Evolutionary conservation across 768 basidiomycete genomes (phyloP).

Genomic region (Dentipellis fragilis): DNA sequence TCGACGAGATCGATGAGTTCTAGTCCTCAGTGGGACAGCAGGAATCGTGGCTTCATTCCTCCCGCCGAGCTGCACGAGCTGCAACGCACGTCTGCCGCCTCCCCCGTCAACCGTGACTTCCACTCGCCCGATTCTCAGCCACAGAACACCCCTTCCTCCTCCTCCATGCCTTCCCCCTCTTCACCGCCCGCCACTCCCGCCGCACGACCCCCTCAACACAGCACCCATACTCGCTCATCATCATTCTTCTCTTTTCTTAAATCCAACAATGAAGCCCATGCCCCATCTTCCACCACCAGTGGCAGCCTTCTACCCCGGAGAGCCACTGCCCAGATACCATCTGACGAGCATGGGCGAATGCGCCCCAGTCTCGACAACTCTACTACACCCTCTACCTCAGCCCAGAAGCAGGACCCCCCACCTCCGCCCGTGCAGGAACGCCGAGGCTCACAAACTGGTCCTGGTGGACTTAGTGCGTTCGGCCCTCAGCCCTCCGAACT

Average conservation of each 20-base stretch:
- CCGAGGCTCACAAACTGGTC: background rate
- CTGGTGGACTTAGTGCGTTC: background rate
- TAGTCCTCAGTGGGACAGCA: conserved; percentile 27
- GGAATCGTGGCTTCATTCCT: conserved; percentile 26
- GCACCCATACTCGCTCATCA: conserved; percentile 41
- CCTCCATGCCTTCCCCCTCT: background rate
- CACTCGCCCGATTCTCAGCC: conserved; percentile 4
- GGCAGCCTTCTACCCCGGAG: conserved; percentile 15
- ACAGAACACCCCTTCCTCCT: conserved; percentile 10
- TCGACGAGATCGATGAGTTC: conserved; percentile 10
- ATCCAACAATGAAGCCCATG: conserved; percentile 21
- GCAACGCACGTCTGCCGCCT: background rate
- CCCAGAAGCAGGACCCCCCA: background rate
- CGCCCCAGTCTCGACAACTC: background rate
- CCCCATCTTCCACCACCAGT: background rate
- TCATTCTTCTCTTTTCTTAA: conserved; percentile 58
- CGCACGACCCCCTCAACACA: conserved; percentile 4
- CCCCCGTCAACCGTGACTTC: conserved; percentile 17
- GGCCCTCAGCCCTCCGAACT: conserved; percentile 29
- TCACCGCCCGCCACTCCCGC: background rate
- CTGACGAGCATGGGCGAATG: conserved; percentile 9
- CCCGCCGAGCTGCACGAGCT: conserved; percentile 21
- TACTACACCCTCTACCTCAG: background rate
- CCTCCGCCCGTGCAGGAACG: background rate
- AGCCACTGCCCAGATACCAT: background rate